Evolutionary conservation across 441 rosid genomes (phyloP), one percentile per base, ranked within the genome.

Genomic region (Pelargonium australe): DNA sequence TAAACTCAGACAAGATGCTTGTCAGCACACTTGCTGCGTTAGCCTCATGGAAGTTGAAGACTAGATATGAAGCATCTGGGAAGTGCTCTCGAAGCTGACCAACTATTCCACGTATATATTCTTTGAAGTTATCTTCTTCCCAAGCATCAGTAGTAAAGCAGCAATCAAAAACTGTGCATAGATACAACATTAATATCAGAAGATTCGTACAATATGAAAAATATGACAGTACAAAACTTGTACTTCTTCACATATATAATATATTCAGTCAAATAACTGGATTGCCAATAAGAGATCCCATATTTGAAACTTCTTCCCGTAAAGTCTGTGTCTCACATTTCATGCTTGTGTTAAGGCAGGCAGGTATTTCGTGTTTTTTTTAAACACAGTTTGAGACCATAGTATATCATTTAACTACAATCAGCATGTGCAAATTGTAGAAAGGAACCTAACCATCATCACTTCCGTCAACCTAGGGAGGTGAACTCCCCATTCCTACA

Each of bases 11-110:
- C 67, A 95, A 75, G 19, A 87, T 71, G 68, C 82, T 82, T 23
- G 89, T 81, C 73, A 90, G 78, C 44, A 77, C 80, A 78, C 88
- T 89, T 53, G 70, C 89, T 23, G 80, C 80, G 57, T 83, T 83
- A 28, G 85, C 95, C 60, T 90, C 91, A 10, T 89, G 91, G 70
- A 91, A 95, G 80, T 95, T 95, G 73, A 95, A 95, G 68, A 82
- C 97, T 75, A 95, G 82, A 51, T 85, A 84, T 7, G 96, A 90
- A 69, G 91, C 87, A 65, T 91, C 97, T 1, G 92, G 88, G 72
- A 84, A 88, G 65, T 88, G 92, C 51, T 88, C 92, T 6, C 80
- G 87, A 17, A 95, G 84, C 68, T 90, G 89, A 68, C 78, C 75
- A 53, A 87, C 85, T 64, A 87, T 82, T 72, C 90, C 87, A 34